Conservation (phyloP, 2,329 filamentous ascomycete genomes). For the Verticillium longisporum region DNA sequence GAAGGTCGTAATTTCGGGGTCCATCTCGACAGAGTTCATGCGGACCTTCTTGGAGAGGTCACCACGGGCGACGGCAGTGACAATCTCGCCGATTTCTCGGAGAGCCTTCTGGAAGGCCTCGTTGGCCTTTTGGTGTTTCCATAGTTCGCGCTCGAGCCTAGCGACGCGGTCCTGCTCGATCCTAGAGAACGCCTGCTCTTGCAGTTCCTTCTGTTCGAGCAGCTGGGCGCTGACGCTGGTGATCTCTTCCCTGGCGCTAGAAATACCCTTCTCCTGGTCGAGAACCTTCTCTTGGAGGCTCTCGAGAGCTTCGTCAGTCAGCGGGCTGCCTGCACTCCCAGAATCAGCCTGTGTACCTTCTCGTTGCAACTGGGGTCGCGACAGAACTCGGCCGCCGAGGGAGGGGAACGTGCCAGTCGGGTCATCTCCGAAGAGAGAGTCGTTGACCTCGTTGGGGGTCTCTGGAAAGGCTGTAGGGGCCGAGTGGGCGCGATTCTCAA, state of each 20-base stretch:
- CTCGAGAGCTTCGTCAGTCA: slow-evolving; percentile 77
- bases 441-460: slow-evolving; percentile 70
- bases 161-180: slow-evolving; percentile 85
- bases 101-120: slow-evolving; percentile 94
- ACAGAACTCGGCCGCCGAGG: slow-evolving; percentile 30
- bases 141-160: slow-evolving; percentile 83
- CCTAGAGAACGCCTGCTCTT: slow-evolving; percentile 73
- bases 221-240: slow-evolving; percentile 81
- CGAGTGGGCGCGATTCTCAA: slow-evolving; percentile 68
- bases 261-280: slow-evolving; percentile 87
- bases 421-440: slow-evolving; percentile 56
- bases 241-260: slow-evolving; percentile 79
- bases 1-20: slow-evolving; percentile 95
- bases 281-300: slow-evolving; percentile 86
- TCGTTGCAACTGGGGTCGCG: slow-evolving; percentile 11
- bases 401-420: slow-evolving; percentile 37
- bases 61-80: slow-evolving; percentile 90
- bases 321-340: slow-evolving; percentile 28
- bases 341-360: slow-evolving; percentile 14
- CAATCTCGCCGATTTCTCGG: slow-evolving; percentile 93
- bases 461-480: slow-evolving; percentile 61
- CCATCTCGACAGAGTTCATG: slow-evolving; percentile 94
- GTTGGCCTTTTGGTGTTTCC: slow-evolving; percentile 97
- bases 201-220: slow-evolving; percentile 75
- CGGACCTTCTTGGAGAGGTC: slow-evolving; percentile 95